Evolutionary conservation across 768 basidiomycete species (phyloP).

Genomic region (Hygrocybe coccinea): DNA sequence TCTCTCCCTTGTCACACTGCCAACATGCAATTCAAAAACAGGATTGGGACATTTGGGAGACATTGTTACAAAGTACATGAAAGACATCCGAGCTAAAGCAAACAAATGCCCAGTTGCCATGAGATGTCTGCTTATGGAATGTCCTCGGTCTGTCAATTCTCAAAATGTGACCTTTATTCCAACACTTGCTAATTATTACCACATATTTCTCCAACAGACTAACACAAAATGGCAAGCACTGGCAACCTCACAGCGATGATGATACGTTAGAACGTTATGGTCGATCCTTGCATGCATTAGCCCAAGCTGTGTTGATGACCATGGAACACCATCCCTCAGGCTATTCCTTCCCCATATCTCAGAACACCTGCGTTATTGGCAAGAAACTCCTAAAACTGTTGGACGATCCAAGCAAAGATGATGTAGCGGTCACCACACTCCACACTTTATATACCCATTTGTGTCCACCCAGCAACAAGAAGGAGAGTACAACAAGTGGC

Average conservation of each 20-base stretch:
- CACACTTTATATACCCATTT: not conserved
- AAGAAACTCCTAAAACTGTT: not conserved
- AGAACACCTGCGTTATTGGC: not conserved
- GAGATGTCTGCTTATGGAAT: not conserved
- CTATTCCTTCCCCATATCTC: not conserved
- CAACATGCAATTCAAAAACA: not conserved
- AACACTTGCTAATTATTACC: no score
- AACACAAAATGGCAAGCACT: not conserved
- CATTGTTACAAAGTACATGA: not conserved
- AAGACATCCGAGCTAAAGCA: not conserved
- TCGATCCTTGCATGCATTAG: not conserved
- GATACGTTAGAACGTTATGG: not conserved
- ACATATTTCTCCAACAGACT: no score
- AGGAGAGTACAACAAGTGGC: constrained; percentile 4
- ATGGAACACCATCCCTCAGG: not conserved
- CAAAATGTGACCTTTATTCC: no score
- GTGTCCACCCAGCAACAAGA: not conserved
- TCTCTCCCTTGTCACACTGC: not conserved
- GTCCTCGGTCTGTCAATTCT: not conserved
- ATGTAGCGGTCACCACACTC: not conserved
- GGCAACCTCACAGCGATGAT: not conserved
- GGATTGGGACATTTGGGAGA: not conserved
- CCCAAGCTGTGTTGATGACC: not conserved
- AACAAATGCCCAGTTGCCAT: not conserved
- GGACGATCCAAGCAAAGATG: not conserved